Percentiles rank a stretch among this genome's conserved stretches.
Evolutionary conservation across 441 rosid species (phyloP).

Genomic region (Francoa sonchifolia): DNA sequence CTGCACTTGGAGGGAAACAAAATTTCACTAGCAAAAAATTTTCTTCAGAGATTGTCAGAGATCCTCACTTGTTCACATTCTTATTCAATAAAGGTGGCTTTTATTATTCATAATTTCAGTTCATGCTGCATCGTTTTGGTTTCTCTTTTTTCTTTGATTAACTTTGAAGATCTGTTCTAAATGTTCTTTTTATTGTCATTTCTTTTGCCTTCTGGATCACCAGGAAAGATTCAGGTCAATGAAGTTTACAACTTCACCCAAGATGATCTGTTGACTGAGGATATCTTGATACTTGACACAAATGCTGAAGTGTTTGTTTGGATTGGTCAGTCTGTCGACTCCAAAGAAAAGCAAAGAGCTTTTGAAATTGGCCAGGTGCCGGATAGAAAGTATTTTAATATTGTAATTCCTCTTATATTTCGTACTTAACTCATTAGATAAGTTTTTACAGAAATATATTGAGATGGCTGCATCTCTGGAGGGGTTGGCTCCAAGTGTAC

Average conservation of each 20-base stretch:
- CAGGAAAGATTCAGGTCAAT: constrained; percentile 97
- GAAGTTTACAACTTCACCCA: constrained; percentile 86
- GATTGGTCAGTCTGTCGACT: constrained; percentile 83
- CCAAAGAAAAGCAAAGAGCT: constrained; percentile 81
- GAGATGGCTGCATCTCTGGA: constrained; percentile 69
- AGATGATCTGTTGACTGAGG: constrained; percentile 94
- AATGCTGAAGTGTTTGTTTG: constrained; percentile 95
- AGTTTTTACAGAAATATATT: constrained; percentile 63
- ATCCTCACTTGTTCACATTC: constrained; percentile 75
- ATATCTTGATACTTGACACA: constrained; percentile 79
- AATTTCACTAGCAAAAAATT: constrained; percentile 63
- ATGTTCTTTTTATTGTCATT: constrained; percentile 31
- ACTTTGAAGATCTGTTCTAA: not conserved
- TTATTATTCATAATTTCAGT: constrained; percentile 13
- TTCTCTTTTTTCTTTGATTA: constrained; percentile 2
- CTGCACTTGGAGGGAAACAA: constrained; percentile 94
- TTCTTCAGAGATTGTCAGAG: constrained; percentile 55
- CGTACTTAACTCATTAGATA: constrained; percentile 13
- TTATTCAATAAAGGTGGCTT: constrained; percentile 55
- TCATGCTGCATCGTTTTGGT: constrained; percentile 9
- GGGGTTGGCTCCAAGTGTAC: constrained; percentile 68
- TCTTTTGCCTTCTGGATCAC: constrained; percentile 30
- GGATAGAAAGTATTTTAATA: constrained; percentile 6
- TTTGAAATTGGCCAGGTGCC: constrained; percentile 89
- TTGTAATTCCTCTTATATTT: constrained; percentile 1